Evolutionary conservation across 176 grass and related monocot genomes (phyloP).

Genomic region (Aegilops speltoides): DNA sequence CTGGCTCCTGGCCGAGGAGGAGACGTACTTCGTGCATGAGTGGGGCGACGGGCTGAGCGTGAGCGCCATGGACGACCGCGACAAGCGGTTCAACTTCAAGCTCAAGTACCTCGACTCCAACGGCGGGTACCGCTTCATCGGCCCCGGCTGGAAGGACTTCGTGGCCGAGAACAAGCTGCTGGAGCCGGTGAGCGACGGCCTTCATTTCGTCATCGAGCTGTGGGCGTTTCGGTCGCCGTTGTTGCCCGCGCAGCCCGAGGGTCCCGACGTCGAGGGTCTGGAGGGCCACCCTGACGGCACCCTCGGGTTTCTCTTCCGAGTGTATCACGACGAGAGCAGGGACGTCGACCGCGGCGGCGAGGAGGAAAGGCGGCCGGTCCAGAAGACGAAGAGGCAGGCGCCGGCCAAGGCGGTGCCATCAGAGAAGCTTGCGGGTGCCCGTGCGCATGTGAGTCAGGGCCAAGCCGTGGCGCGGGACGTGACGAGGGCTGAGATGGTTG

Average conservation of each 20-base stretch:
- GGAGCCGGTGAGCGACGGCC: background rate
- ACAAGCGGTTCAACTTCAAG: background rate
- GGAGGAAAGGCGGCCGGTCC: background rate
- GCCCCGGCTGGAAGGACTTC: background rate
- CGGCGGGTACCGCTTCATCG: background rate
- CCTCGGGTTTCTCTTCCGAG: background rate
- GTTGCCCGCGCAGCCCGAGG: background rate
- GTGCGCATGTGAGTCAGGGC: background rate
- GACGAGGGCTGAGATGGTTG: background rate
- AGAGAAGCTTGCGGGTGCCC: background rate
- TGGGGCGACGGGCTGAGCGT: background rate
- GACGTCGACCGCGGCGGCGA: background rate
- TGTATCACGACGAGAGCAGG: background rate
- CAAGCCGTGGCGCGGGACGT: background rate
- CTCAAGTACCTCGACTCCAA: background rate
- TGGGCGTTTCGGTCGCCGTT: background rate
- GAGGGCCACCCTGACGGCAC: background rate
- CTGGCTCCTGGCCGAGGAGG: background rate
- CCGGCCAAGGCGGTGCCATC: background rate
- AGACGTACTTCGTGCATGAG: background rate
- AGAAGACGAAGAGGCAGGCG: background rate
- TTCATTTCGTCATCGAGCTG: background rate
- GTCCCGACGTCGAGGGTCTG: background rate
- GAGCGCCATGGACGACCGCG: background rate
- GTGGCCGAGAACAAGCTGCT: background rate